Percentiles rank a stretch among this genome's conserved stretches.
Conservation (phyloP, 441 rosid genomes). For the Euphorbia celastroides region DNA sequence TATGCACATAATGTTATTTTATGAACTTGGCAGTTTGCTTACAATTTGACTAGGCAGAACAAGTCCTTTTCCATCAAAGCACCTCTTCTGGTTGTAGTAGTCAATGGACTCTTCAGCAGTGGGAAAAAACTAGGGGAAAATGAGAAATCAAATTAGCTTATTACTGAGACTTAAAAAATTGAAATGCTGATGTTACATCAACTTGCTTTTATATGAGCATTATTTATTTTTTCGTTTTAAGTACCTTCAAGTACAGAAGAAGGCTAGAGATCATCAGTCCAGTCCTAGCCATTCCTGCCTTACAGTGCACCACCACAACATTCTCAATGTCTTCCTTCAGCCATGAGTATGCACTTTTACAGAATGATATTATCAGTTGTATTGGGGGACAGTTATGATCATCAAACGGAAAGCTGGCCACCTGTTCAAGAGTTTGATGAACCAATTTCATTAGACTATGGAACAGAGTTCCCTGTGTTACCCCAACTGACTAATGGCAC, state of each 20-base stretch:
- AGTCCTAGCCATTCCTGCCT: constrained; percentile 99
- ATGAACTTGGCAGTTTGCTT: constrained; percentile 28
- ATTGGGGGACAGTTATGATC: constrained; percentile 98
- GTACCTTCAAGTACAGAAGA: constrained; percentile 79
- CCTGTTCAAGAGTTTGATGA: constrained; percentile 38
- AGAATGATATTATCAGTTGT: constrained; percentile 74
- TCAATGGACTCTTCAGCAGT: constrained; percentile 97
- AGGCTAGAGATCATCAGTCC: constrained; percentile 98
- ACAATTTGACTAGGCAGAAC: constrained; percentile 98
- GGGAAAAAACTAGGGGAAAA: constrained; percentile 73
- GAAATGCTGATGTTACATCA: constrained; percentile 4
- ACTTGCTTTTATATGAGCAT: constrained; percentile 1
- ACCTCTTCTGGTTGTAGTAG: constrained; percentile 94
- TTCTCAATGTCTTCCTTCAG: constrained; percentile 97
- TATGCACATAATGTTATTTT: neutral
- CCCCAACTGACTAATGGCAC: neutral
- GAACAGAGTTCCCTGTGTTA: neutral
- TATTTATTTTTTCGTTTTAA: neutral
- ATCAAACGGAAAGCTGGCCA: constrained; percentile 96
- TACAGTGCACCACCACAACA: constrained; percentile 97
- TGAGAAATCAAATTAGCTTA: neutral
- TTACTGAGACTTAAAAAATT: neutral
- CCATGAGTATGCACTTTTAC: constrained; percentile 96
- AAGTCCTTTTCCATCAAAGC: constrained; percentile 94
- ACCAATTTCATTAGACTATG: neutral